Evolutionary conservation across 306 rosid species (phyloP).

Genomic region (Quercus gilva): DNA sequence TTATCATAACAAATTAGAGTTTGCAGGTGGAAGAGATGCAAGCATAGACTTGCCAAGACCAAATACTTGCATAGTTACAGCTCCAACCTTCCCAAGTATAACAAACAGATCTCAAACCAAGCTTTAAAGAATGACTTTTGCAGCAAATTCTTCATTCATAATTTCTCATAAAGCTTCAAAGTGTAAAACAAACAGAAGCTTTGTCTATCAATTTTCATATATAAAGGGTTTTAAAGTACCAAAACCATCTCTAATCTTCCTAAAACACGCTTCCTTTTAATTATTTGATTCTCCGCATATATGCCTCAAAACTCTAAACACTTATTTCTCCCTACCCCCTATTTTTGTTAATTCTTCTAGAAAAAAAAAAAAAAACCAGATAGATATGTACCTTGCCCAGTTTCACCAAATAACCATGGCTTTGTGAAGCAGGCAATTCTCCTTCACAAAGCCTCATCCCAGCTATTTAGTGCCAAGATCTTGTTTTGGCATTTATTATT

Average conservation of each 20-base stretch:
- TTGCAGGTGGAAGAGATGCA: not conserved
- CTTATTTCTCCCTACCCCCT: not conserved
- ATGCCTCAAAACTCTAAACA: not conserved
- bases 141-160: too few species aligned
- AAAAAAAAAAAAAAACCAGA: not conserved
- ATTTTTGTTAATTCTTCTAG: too few species aligned
- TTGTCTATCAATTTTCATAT: not conserved
- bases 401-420: not conserved
- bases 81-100: too few species aligned
- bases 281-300: not conserved
- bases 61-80: too few species aligned
- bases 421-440: not conserved
- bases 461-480: not conserved
- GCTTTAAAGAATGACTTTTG: too few species aligned
- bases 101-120: too few species aligned
- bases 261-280: not conserved
- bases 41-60: not conserved
- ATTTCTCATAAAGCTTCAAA: too few species aligned
- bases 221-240: not conserved
- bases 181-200: not conserved
- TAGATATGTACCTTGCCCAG: not conserved
- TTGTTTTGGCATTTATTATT: not conserved
- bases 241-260: too few species aligned
- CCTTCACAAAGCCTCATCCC: not conserved
- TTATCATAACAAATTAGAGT: too few species aligned